phyloP scores from a whole-genome alignment of 768 basidiomycete genomes.

The Russula emetica region DNA sequence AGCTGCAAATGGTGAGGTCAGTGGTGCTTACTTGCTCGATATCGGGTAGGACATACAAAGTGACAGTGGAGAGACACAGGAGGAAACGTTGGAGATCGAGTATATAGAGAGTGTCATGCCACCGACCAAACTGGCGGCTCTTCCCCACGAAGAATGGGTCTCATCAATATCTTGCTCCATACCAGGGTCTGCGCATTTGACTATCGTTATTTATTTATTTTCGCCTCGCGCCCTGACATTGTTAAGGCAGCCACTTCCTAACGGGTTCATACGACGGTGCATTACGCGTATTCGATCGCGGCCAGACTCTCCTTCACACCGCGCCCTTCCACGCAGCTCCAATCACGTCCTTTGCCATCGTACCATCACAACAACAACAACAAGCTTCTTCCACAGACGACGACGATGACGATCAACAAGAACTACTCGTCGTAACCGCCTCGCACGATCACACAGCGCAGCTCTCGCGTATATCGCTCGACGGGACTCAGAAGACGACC shows the following conservation, averaged over 20 bases:
- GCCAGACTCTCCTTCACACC: constrained; percentile 51
- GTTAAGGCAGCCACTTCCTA: constrained; percentile 53
- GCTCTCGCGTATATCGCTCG: constrained; percentile 40
- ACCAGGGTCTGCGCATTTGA: constrained; percentile 43
- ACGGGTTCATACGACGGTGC: constrained; percentile 80
- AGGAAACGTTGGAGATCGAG: constrained; percentile 56
- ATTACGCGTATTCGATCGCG: constrained; percentile 69
- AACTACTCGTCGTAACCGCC: constrained; percentile 53
- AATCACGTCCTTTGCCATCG: constrained; percentile 57
- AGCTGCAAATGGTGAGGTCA: constrained; percentile 76
- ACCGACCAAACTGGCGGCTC: constrained; percentile 47
- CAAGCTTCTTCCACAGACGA: constrained; percentile 26
- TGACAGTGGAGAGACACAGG: constrained; percentile 45
- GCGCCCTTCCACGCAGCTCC: constrained; percentile 57
- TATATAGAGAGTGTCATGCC: constrained; percentile 28
- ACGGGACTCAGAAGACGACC: constrained; percentile 9
- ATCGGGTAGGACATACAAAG: neutral
- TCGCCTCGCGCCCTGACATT: constrained; percentile 9
- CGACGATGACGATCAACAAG: constrained; percentile 32
- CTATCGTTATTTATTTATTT: neutral
- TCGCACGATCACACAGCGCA: constrained; percentile 78
- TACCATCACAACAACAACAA: constrained; percentile 38
- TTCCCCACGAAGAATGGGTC: constrained; percentile 93
- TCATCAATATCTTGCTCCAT: constrained; percentile 67
- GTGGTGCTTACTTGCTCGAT: constrained; percentile 24